Evolutionary conservation across 805 yeast genomes (phyloP).

Genomic region (Lipomyces oligophaga): DNA sequence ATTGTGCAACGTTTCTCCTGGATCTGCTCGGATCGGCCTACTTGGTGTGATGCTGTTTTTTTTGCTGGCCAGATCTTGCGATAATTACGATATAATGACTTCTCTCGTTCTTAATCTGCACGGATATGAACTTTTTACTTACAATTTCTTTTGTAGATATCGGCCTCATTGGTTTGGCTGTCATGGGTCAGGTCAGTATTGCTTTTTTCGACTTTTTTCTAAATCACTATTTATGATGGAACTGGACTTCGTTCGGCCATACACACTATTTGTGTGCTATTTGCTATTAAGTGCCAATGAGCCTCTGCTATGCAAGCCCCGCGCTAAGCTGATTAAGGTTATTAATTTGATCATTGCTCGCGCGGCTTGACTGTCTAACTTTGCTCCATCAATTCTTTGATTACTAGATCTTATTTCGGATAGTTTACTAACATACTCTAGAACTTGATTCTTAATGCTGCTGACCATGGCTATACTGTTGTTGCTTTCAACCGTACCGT

Average conservation of each 20-base stretch:
- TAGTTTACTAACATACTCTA: constrained; percentile 32
- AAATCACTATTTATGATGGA: constrained; percentile 90
- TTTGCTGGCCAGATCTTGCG: neutral
- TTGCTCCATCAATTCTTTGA: too few species aligned
- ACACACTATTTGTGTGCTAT: too few species aligned
- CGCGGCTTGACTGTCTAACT: too few species aligned
- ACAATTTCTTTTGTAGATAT: constrained; percentile 85
- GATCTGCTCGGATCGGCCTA: neutral
- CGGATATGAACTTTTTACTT: too few species aligned
- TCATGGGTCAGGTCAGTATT: constrained; percentile 74
- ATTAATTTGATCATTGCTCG: too few species aligned
- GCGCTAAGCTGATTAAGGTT: too few species aligned
- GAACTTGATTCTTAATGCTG: constrained; percentile 94
- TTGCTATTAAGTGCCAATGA: too few species aligned
- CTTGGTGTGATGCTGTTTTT: neutral
- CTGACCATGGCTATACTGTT: constrained; percentile 94
- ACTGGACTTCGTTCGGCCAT: constrained; percentile 98
- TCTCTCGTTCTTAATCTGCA: constrained; percentile 1
- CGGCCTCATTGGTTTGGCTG: constrained; percentile 99
- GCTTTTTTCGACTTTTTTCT: constrained; percentile 12
- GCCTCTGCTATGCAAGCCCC: too few species aligned
- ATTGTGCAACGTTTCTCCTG: too few species aligned
- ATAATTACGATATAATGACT: neutral
- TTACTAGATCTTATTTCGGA: too few species aligned
- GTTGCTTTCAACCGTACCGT: constrained; percentile 98